A percentile compares a stretch with the other conserved stretches of the same genome.
phyloP scores from a whole-genome alignment of 129 eudicot genomes.

The Calendula officinalis region DNA sequence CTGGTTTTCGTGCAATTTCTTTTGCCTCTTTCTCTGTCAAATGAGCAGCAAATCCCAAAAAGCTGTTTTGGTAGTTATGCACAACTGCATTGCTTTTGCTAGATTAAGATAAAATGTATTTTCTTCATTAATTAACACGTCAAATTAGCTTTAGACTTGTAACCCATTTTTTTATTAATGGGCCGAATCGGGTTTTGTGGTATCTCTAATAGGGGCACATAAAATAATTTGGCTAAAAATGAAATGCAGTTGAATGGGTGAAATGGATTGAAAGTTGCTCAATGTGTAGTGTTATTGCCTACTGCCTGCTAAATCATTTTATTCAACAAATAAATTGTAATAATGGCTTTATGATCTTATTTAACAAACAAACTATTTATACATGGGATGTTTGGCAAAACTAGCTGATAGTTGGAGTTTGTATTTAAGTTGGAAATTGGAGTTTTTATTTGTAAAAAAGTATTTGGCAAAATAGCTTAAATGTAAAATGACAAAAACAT shows the following conservation, averaged over 20 bases:
- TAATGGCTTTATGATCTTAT: neutral
- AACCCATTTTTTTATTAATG: neutral
- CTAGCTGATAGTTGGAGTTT: too few relatives aligned
- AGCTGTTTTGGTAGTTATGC: slow-evolving; percentile 66
- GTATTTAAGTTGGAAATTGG: too few relatives aligned
- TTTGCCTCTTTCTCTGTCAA: slow-evolving; percentile 62
- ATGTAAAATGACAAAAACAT: too few relatives aligned
- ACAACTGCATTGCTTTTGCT: slow-evolving; percentile 53
- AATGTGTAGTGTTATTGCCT: neutral
- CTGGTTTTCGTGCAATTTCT: slow-evolving; percentile 49
- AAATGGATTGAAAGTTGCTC: neutral
- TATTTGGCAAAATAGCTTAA: too few relatives aligned
- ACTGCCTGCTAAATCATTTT: neutral
- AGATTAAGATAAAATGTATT: slow-evolving; percentile 14
- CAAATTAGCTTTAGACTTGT: neutral
- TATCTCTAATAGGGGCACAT: neutral
- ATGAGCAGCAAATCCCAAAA: slow-evolving; percentile 81
- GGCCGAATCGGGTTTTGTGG: neutral
- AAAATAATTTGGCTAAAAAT: neutral
- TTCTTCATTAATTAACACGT: neutral
- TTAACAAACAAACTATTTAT: neutral
- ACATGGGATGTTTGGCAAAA: too few relatives aligned
- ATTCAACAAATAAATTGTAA: neutral
- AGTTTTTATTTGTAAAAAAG: too few relatives aligned
- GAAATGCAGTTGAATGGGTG: neutral